Evolutionary conservation across 169 alveolate species (phyloP).

Genomic region (Plasmodium yoelii): DNA sequence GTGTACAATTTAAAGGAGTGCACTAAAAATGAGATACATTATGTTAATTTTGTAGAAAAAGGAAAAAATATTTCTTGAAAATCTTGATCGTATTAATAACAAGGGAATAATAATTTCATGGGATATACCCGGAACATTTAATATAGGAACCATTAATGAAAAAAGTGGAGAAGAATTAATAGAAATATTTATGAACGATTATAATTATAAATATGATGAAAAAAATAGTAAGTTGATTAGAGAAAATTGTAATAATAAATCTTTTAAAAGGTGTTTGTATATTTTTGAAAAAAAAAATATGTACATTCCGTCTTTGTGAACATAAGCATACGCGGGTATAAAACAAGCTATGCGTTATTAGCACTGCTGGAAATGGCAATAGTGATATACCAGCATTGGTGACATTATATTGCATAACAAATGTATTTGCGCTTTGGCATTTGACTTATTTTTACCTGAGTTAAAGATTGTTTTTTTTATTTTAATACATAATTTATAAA

Average conservation of each 20-base stretch:
- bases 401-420: too few species aligned
- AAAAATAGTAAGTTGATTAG: conserved; percentile 42
- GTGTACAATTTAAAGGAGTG: background rate
- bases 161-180: conserved; percentile 26
- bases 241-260: conserved; percentile 39
- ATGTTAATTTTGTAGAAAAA: conserved; percentile 32
- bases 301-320: background rate
- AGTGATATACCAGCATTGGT: too few species aligned
- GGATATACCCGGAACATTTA: conserved; percentile 52
- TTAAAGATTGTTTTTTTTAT: too few species aligned
- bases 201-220: conserved; percentile 56
- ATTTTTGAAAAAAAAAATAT: conserved; percentile 49
- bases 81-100: conserved; percentile 39
- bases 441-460: background rate
- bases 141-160: conserved; percentile 68
- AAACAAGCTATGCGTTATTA: background rate
- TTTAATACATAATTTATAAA: too few species aligned
- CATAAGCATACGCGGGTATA: background rate
- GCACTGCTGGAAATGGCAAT: too few species aligned
- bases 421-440: background rate
- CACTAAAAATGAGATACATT: background rate
- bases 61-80: conserved; percentile 44
- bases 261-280: conserved; percentile 38
- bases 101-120: conserved; percentile 60
- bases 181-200: conserved; percentile 35